Evolutionary conservation across 1,284 basidiomycete genomes (phyloP), one percentile per base, ranked within the genome.

Genomic region (Sphaerobolus stellatus): DNA sequence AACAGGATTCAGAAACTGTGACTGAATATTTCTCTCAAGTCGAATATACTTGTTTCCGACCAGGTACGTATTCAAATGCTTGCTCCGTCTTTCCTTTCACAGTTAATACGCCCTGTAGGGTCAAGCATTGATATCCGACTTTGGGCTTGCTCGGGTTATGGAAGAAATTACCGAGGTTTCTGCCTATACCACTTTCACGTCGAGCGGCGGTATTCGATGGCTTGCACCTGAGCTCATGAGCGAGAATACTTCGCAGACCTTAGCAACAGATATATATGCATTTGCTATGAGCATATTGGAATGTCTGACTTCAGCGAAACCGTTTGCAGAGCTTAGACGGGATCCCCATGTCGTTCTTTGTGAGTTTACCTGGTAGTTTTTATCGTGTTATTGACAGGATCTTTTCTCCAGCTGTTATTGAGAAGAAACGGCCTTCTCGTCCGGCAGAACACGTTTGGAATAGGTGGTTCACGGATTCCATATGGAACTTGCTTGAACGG

Each of bases 221-320:
- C 69, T 79, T 22, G 79, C 82, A 5, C 83, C 82, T 1, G 82
- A 84, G 60, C 68, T 83, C 46, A 76, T 78, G 52, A 66, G 74
- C 20, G 71, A 72, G 20, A 69, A 66, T 4, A 57, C 63, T 22
- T 67, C 68, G 27, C 75, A 75, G 0, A 77, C 75, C n/a, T 71
- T 67, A 59, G 68, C 68, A 33, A 71, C 75, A 22, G 82, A 84
- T 60, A 68, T 76, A 0, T 84, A 81, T 59, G 79, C 80, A 3
- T 83, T 77, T 52, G 78, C 75, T 5, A 84, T 84, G 82, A 71
- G 77, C 14, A 71, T 80, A 41, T 68, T 83, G 18, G 82, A 84
- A 59, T 71, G 82, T 45, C 62, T 79, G 40, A 82, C 79, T 4
- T 71, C 73, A 48, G 74, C 75, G 46, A 64, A 64, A 36, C 82